Conservation (phyloP, 1,139 yeast species). For the Taphrina confusa region DNA sequence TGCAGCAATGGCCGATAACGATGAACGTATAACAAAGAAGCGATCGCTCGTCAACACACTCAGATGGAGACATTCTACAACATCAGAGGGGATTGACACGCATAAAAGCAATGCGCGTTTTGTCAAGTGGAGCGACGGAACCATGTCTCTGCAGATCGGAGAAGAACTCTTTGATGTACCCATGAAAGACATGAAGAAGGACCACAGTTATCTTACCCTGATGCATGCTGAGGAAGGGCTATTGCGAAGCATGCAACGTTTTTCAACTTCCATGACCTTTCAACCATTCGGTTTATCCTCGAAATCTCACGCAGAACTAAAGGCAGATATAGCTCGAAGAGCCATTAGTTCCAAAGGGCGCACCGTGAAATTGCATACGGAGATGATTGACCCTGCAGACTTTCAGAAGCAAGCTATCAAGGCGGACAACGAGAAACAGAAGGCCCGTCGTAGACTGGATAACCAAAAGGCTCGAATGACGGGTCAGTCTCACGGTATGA, state of each 20-base stretch:
- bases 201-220: constrained; percentile 70
- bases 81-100: constrained; percentile 61
- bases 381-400: constrained; percentile 71
- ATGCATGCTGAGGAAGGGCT: constrained; percentile 73
- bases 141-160: constrained; percentile 81
- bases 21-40: constrained; percentile 20
- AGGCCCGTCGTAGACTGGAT: constrained; percentile 51
- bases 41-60: constrained; percentile 69
- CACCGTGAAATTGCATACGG: constrained; percentile 77
- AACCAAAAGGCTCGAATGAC: constrained; percentile 69
- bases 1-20: background rate
- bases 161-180: constrained; percentile 78
- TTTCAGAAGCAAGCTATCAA: constrained; percentile 60
- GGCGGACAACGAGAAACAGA: constrained; percentile 56
- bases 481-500: constrained; percentile 60
- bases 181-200: constrained; percentile 50
- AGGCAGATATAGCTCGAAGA: constrained; percentile 67
- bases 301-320: constrained; percentile 45
- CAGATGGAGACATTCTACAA: constrained; percentile 85
- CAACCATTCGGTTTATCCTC: constrained; percentile 28
- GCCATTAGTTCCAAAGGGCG: constrained; percentile 85
- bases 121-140: constrained; percentile 92
- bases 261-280: constrained; percentile 35
- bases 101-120: constrained; percentile 78
- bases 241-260: constrained; percentile 52